Base-by-base conservation (phyloP, 306 rosid genomes). In the Gleditsia sinensis region DNA sequence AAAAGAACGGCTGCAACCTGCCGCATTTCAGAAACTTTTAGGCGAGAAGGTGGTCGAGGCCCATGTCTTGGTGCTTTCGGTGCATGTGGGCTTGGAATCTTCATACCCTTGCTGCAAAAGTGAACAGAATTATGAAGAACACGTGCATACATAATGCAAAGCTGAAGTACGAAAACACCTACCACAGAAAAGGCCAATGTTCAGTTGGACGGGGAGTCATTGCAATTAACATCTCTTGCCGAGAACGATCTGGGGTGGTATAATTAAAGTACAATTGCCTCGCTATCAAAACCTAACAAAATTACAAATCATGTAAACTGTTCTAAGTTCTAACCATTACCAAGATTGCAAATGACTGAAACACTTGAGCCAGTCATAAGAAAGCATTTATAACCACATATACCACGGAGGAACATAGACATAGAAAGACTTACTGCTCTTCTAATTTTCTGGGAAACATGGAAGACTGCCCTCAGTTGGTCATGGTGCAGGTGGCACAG, bases 1-100 rank as follows among this genome's bases (percentile, higher is more conserved):
- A 94, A 94, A 43, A 94, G 97, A 82, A 87, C 97, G 40, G 98
- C 96, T 13, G 98, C 90, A 79, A 94, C 96, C 72, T 91, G 97
- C 40, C 94, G 78, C 88, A 91, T 75, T 80, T 94, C 98, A 2
- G 96, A 87, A 54, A 86, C 72, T 85, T 88, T 89, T 30, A 94
- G 88, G 42, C 97, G 97, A 75, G 97, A 93, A 30, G 92, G 97
- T 37, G 96, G 97, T 17, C 98, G 84, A 6, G 92, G 98, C 12
- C 90, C 97, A 5, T 91, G 98, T 69, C 94, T 84, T 21, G 97
- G 98, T 54, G 97, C 98, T 81, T 88, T 94, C 16, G 98, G 98
- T 24, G 98, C 80, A 68, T 85, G 96, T 3, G 96, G 97, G 69
- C 89, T 91, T 14, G 85, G 84, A 78, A 88, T 75, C 70, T 57